These are phyloP conservation scores for Melocanna baccifera DNA, from an alignment of 176 grass and related monocot species.

Conservation along the genomic window DNA sequence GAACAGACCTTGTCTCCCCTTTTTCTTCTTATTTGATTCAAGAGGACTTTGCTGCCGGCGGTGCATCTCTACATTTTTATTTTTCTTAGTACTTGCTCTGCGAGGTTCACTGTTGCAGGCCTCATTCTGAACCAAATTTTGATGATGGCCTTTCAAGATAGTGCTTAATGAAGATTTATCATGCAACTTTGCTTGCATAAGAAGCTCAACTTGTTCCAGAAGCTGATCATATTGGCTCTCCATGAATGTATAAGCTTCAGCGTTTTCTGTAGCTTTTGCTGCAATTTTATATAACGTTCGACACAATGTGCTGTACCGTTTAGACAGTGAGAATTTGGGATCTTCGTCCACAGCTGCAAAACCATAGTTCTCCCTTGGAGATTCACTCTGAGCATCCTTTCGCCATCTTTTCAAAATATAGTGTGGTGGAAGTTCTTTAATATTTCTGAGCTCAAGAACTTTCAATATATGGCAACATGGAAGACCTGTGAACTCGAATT, in stretches of 20 bases:
- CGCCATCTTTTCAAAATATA: slow-evolving; percentile 88
- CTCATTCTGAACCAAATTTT: slow-evolving; percentile 56
- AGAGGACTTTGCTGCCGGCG: slow-evolving; percentile 44
- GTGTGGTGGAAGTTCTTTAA: slow-evolving; percentile 76
- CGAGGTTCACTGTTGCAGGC: slow-evolving; percentile 40
- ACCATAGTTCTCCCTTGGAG: slow-evolving; percentile 44
- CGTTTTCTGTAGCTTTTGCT: slow-evolving; percentile 55
- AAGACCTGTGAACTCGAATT: slow-evolving; percentile 64
- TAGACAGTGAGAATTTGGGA: slow-evolving; percentile 56
- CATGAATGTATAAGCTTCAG: slow-evolving; percentile 67
- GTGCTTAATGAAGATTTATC: slow-evolving; percentile 56
- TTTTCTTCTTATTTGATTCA: slow-evolving; percentile 65
- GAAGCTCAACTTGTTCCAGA: slow-evolving; percentile 68
- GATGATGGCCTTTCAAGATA: slow-evolving; percentile 52
- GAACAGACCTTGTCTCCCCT: slow-evolving; percentile 56
- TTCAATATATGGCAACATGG: slow-evolving; percentile 79
- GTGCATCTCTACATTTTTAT: slow-evolving; percentile 48
- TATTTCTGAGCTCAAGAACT: slow-evolving; percentile 79
- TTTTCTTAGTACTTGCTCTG: slow-evolving; percentile 58
- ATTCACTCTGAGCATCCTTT: slow-evolving; percentile 72
- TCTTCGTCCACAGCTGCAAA: slow-evolving; percentile 50
- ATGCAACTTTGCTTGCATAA: slow-evolving; percentile 75
- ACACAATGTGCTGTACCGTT: slow-evolving; percentile 47
- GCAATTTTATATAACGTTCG: slow-evolving; percentile 70
- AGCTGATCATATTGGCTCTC: slow-evolving; percentile 74